Evolutionary conservation across 129 eudicot species (phyloP), one percentile per base, ranked within the genome.

Genomic region (Rutidosis leptorrhynchoides): DNA sequence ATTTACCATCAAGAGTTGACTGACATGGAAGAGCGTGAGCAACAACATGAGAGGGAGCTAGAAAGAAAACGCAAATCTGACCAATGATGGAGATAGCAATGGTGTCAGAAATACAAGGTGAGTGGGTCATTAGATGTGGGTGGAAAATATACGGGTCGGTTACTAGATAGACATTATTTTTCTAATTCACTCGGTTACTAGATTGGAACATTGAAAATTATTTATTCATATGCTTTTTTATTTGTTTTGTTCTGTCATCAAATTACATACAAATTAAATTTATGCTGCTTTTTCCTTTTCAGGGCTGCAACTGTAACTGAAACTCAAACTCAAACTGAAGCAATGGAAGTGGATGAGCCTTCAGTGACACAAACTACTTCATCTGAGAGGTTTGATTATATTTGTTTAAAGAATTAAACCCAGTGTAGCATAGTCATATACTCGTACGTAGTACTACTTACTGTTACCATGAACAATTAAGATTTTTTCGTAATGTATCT

Each of bases 11-110:
- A 86, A 77, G 99, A 94, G 82, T 79, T 94, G 71, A 89, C 81
- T 52, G 99, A 94, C 57, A 94, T 94, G 99, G 97, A 94, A 80
- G 97, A 80, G 69, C 90, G 99, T 40, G 92, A 88, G 77, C 80
- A 86, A 25, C 89, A 79, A 67, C 64, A 30, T 42, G 98, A 83
- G 67, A 80, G 77, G 65, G 83, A 69, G 67, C 74, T 69, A 59
- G 91, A 87, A 74, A 23, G 33, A 68, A 83, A 81, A 58, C 78
- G 77, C 57, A 80, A 84, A 62, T 78, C 83, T 37, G 78, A 68
- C 42, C 78, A 81, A 8, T 37, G 83, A 77, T 45, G 60, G 71
- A 42, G 85, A 79, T 58, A 72, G 56, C n/a, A 68, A 79, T 30
- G 64, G 49, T 56, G 67, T 22, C 64, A 68, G 66, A 64, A 60